Evolutionary conservation across 768 basidiomycete genomes (phyloP), one percentile per base, ranked within the genome.

Genomic region (Mycena vulgaris): DNA sequence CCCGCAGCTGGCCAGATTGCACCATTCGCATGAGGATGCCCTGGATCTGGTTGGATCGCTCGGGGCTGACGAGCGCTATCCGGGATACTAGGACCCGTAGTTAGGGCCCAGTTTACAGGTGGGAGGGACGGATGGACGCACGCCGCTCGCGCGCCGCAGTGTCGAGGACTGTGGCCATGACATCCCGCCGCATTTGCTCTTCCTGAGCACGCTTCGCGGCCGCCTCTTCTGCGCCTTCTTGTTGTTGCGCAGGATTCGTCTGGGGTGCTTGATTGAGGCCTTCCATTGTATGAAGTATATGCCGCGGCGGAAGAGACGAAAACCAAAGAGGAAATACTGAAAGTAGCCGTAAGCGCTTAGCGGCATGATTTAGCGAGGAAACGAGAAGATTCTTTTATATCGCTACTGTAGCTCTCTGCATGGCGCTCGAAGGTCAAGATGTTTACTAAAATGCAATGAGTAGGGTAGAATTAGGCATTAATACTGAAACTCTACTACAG

Each of bases 41-140:
- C 80, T 96, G 94, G 73, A 97, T 93, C 78, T 95, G 90, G 70
- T 87, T 87, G 21, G 95, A 92, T 77, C 94, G 85, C 45, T 93
- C 90, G 0, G 94, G 92, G 72, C 93, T 93, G 74, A 97, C 96
- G 31, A 97, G 89, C 5, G 92, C 88, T 71, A 97, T 97, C 56
- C 96, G 90, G 13, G 94, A 91, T 64, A 97, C 95, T 97, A 76
- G 10, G 47, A 25, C 51, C 28, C 48, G 21, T 14, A 66, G 23
- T 23, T 52, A 55, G 53, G 59, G 64, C 25, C 23, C 42, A 47
- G 60, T 19, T 47, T 30, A 25, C 17, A 11, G 31, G 30, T 25
- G 30, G 35, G 40, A 13, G 28, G 25, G 25, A 7, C 9, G 35
- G 23, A 31, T 79, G 83, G 40, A 85, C 86, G 70, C 79, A 96